These are phyloP conservation scores for Alternaria sp. DNA, from an alignment of 2,329 filamentous ascomycete genomes.

Conservation along the genomic window DNA sequence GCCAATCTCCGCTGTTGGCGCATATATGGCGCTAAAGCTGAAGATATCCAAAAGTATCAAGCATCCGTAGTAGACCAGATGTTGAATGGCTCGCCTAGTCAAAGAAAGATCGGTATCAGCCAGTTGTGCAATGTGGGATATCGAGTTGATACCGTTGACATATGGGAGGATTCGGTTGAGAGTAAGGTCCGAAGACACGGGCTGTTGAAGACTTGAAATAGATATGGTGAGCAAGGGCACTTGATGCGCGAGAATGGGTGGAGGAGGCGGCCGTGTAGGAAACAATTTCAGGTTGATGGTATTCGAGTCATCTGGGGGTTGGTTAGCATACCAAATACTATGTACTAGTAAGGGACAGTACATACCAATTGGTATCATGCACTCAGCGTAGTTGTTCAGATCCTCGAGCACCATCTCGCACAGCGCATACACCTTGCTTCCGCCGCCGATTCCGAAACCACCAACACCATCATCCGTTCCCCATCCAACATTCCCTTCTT, in stretches of 20 bases:
- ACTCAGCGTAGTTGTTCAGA: constrained; percentile 95
- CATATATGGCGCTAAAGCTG: constrained; percentile 92
- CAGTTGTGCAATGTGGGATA: constrained; percentile 83
- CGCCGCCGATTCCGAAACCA: constrained; percentile 45
- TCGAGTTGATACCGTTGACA: constrained; percentile 90
- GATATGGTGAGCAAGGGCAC: constrained; percentile 78
- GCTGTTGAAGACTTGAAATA: constrained; percentile 45
- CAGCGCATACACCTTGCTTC: constrained; percentile 67
- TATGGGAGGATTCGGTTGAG: constrained; percentile 80
- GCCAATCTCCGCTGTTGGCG: constrained; percentile 78
- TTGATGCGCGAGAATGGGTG: constrained; percentile 84
- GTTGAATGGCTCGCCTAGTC: constrained; percentile 83
- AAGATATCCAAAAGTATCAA: constrained; percentile 92
- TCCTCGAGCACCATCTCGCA: constrained; percentile 92
- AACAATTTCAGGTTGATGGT: constrained; percentile 97
- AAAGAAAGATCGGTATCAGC: constrained; percentile 88
- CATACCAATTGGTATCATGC: constrained; percentile 94
- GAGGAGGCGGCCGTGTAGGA: constrained; percentile 78
- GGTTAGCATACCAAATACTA: not conserved
- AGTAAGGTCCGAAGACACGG: constrained; percentile 75
- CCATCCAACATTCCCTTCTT: constrained; percentile 20
- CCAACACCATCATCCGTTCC: constrained; percentile 13
- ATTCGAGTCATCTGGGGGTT: constrained; percentile 78
- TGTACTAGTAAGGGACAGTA: constrained; percentile 17
- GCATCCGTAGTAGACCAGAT: constrained; percentile 92